Base-by-base conservation (phyloP, 1,284 basidiomycete species). In the Puccinia coronata region DNA sequence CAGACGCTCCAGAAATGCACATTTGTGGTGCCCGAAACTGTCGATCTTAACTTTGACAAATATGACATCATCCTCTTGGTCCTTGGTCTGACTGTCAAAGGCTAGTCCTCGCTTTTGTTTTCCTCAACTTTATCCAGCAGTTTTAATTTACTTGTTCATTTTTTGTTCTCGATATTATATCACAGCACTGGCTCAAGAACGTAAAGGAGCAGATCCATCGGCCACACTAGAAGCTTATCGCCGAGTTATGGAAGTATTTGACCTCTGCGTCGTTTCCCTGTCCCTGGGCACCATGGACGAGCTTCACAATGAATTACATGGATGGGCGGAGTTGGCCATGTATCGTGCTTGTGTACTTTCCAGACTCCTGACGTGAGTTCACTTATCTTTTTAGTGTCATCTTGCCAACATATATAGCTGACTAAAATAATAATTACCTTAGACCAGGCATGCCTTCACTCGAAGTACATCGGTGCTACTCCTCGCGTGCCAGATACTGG, bases 311-410 rank as follows among this genome's bases (percentile, higher is more conserved):
- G 78, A 80, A 49, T 34, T 80, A 20, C 78, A 80, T 73, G 28
- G 41, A 31, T 80, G 78, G 78, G 78, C 43, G 34, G 78, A 80
- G 51, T 51, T 80, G 49, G 70, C 69, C 11, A 43, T 80, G 41
- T 80, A 73, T 55, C 53, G 78, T 43, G 53, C 41, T 43, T 69
- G 65, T n/a, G n/a, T 73, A 20, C 55, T 80, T 12, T 61, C 43
- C 18, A 36, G 31, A 73, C 31, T 63, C 34, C 57, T 23, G 28
- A 49, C 41, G 55, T 80, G 14, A 63, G 55, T 11, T 18, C 11
- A 53, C 34, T 47, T 34, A 4, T 43, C 25, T 49, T 70, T 49
- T 55, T 49, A 47, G 9, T 12, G 47, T 12, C n/a, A 18, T 36
- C 11, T 69, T 49, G 20, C n/a, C 39, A 23, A 25, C n/a, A n/a